Conservation (phyloP, 768 basidiomycete species). For the Termitomyces heimii region DNA sequence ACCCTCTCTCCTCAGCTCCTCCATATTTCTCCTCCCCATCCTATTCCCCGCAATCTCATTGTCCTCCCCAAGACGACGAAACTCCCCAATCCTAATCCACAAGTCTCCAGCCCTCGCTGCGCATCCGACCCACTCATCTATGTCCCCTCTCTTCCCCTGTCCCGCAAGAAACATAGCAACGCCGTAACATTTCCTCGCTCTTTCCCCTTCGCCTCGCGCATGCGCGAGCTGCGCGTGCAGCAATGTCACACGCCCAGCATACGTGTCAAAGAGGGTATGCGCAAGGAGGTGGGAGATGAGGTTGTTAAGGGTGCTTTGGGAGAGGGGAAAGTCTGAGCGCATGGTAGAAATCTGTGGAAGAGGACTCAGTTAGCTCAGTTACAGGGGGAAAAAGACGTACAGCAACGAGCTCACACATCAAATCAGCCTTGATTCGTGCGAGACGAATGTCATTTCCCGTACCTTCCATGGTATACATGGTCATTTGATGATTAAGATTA, state of each 20-base stretch:
- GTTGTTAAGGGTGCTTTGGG: slow-evolving; percentile 43
- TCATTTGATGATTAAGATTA: neutral
- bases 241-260: slow-evolving; percentile 58
- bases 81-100: slow-evolving; percentile 40
- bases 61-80: slow-evolving; percentile 12
- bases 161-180: slow-evolving; percentile 48
- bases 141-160: slow-evolving; percentile 13
- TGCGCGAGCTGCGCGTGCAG: slow-evolving; percentile 74
- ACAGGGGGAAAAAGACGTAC: slow-evolving; percentile 29
- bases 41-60: slow-evolving; percentile 12
- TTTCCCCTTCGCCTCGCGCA: slow-evolving; percentile 44
- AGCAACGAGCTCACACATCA: slow-evolving; percentile 63
- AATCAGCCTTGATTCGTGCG: slow-evolving; percentile 62
- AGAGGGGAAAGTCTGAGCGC: slow-evolving; percentile 62
- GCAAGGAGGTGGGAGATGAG: slow-evolving; percentile 62
- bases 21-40: slow-evolving; percentile 15
- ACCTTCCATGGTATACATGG: neutral
- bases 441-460: slow-evolving; percentile 16
- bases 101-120: slow-evolving; percentile 50
- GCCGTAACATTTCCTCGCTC: slow-evolving; percentile 58
- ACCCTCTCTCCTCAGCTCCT: slow-evolving; percentile 25
- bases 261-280: slow-evolving; percentile 45
- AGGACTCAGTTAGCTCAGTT: neutral
- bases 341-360: slow-evolving; percentile 51
- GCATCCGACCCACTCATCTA: slow-evolving; percentile 33